phyloP scores from a whole-genome alignment of 2,329 filamentous ascomycete genomes.

The Reticulascus tulasneorum region DNA sequence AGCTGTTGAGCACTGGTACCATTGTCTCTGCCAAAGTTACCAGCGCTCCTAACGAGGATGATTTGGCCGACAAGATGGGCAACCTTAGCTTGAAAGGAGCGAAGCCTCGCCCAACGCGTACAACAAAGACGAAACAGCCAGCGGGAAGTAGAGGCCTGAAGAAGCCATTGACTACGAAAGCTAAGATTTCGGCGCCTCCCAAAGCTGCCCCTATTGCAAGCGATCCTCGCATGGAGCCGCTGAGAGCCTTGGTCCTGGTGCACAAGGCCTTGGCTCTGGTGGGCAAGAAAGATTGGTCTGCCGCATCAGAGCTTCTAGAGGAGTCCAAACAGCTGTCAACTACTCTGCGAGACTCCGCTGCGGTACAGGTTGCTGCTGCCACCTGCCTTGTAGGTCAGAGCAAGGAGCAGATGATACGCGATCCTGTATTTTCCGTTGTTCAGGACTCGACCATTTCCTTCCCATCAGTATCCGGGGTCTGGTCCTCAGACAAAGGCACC shows the following conservation, averaged over 20 bases:
- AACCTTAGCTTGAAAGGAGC: conserved; percentile 25
- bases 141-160: conserved; percentile 10
- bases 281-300: conserved; percentile 50
- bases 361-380: conserved; percentile 60
- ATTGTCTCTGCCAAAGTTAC: too few relatives aligned
- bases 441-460: conserved; percentile 91
- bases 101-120: conserved; percentile 6
- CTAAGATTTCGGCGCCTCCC: conserved; percentile 15
- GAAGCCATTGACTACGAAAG: conserved; percentile 17
- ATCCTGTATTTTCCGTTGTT: conserved; percentile 83
- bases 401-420: conserved; percentile 67
- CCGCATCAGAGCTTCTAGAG: conserved; percentile 53
- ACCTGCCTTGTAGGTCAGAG: conserved; percentile 66
- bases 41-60: conserved; percentile 12
- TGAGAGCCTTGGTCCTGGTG: conserved; percentile 35
- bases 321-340: conserved; percentile 42
- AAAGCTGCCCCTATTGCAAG: conserved; percentile 10
- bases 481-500: conserved; percentile 34
- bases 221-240: conserved; percentile 17
- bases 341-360: conserved; percentile 31
- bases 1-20: conserved; percentile 5
- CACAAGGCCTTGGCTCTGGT: conserved; percentile 43
- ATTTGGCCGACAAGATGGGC: conserved; percentile 33
- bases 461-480: conserved; percentile 60
- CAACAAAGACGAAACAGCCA: conserved; percentile 16